A percentile compares a stretch with the other conserved stretches of the same genome.
These are phyloP conservation scores for Camellia sinensis DNA, from an alignment of 148 eudicot species.

Conservation along the genomic window DNA sequence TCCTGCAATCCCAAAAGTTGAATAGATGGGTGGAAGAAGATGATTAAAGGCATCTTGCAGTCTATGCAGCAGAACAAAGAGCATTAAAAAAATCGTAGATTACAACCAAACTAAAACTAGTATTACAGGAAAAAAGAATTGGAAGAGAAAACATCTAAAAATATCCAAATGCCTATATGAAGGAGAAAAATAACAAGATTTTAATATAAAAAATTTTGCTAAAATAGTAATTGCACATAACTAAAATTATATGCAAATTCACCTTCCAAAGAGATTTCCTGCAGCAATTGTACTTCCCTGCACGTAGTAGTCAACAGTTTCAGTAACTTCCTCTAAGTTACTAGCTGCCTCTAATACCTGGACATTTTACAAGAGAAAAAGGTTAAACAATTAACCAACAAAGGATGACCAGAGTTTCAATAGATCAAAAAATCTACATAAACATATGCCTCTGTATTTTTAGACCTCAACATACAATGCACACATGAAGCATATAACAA, in stretches of 20 bases:
- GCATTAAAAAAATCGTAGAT: neutral
- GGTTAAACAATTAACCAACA: conserved; percentile 4
- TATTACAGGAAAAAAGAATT: neutral
- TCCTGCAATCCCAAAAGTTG: conserved; percentile 1
- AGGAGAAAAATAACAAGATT: neutral
- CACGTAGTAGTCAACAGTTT: conserved; percentile 87
- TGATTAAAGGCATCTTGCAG: neutral
- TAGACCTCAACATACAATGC: neutral
- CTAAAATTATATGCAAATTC: conserved; percentile 14
- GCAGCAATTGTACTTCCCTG: conserved; percentile 96
- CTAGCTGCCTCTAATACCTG: conserved; percentile 93
- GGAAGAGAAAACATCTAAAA: conserved; percentile 6
- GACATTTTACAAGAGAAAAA: conserved; percentile 13
- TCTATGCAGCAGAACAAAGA: neutral
- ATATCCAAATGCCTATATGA: neutral
- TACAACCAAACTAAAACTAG: conserved; percentile 3
- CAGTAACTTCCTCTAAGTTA: conserved; percentile 93
- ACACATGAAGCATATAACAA: neutral
- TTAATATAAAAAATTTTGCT: neutral
- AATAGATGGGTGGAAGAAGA: conserved; percentile 1
- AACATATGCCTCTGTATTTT: neutral
- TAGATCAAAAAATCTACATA: neutral
- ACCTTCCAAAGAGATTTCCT: conserved; percentile 98
- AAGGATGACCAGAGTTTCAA: neutral
- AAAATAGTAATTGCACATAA: conserved; percentile 12